Evolutionary conservation across 1,139 yeast genomes (phyloP).

Genomic region (Geotrichum aggregatum): DNA sequence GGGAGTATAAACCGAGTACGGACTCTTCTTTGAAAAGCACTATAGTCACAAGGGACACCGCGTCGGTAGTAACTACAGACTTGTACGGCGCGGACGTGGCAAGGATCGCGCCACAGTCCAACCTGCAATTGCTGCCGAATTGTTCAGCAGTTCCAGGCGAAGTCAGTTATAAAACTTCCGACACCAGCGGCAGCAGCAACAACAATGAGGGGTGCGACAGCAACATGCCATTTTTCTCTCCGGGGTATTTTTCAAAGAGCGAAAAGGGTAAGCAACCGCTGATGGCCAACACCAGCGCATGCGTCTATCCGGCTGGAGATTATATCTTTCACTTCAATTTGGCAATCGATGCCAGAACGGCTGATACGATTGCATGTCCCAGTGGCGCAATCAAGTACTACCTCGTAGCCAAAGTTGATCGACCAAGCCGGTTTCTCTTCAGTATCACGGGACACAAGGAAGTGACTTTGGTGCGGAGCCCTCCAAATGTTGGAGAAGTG

Average conservation of each 20-base stretch:
- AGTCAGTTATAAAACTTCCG: neutral
- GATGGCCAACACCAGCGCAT: slow-evolving; percentile 1
- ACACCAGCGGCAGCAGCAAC: neutral
- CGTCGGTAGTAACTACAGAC: slow-evolving; percentile 35
- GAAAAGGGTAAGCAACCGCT: neutral
- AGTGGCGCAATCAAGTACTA: slow-evolving; percentile 36
- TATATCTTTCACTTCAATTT: slow-evolving; percentile 75
- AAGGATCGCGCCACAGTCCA: neutral
- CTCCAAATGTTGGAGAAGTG: slow-evolving; percentile 65
- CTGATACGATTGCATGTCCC: slow-evolving; percentile 64
- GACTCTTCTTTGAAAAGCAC: slow-evolving; percentile 22
- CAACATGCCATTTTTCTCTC: slow-evolving; percentile 12
- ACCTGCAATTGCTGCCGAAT: neutral
- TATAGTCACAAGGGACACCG: slow-evolving; percentile 24
- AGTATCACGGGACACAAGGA: slow-evolving; percentile 35
- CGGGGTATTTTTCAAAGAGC: slow-evolving; percentile 4
- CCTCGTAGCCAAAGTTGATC: slow-evolving; percentile 35
- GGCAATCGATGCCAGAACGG: slow-evolving; percentile 63
- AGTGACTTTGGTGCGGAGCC: slow-evolving; percentile 58
- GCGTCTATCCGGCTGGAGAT: slow-evolving; percentile 60
- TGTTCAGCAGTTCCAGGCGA: neutral
- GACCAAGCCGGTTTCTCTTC: slow-evolving; percentile 35
- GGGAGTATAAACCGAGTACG: slow-evolving; percentile 34
- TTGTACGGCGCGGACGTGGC: slow-evolving; percentile 36
- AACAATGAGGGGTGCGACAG: neutral